These are phyloP conservation scores for Aspergillus ostianus DNA, from an alignment of 495 filamentous ascomycete species.

Conservation along the genomic window DNA sequence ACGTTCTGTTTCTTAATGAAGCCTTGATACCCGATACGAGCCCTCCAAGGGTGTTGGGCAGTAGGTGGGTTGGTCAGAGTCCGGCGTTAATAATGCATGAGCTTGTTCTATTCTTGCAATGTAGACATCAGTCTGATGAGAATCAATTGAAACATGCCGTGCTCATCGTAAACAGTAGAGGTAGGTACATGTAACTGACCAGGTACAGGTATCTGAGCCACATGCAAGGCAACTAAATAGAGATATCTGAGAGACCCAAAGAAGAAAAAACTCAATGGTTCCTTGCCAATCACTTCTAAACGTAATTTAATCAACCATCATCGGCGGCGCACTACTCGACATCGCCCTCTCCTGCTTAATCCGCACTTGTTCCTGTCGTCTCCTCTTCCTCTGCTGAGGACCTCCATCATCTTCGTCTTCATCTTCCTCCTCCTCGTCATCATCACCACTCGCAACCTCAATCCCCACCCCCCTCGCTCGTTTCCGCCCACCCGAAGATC, in stretches of 20 bases:
- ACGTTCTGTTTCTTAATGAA: background rate
- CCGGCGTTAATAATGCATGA: background rate
- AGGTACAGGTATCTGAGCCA: no score
- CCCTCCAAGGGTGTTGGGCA: background rate
- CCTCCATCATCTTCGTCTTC: slow-evolving; percentile 12
- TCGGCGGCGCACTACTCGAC: background rate
- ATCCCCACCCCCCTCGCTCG: slow-evolving; percentile 22
- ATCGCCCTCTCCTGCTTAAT: background rate
- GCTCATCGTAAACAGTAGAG: no score
- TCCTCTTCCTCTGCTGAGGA: background rate
- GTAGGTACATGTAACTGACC: background rate
- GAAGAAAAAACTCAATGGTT: no score
- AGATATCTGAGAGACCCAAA: no score
- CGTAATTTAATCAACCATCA: no score
- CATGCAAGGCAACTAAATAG: background rate
- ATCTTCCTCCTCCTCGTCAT: slow-evolving; percentile 19
- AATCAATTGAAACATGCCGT: no score
- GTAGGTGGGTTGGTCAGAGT: background rate
- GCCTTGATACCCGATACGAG: background rate
- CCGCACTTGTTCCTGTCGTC: background rate
- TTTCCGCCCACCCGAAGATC: slow-evolving; percentile 1
- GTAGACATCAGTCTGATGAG: no score
- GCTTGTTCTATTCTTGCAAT: no score
- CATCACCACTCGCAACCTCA: slow-evolving; percentile 27
- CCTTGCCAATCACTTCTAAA: no score